Evolutionary conservation across 2,329 filamentous ascomycete species (phyloP).

Genomic region (Emergomyces orientalis): DNA sequence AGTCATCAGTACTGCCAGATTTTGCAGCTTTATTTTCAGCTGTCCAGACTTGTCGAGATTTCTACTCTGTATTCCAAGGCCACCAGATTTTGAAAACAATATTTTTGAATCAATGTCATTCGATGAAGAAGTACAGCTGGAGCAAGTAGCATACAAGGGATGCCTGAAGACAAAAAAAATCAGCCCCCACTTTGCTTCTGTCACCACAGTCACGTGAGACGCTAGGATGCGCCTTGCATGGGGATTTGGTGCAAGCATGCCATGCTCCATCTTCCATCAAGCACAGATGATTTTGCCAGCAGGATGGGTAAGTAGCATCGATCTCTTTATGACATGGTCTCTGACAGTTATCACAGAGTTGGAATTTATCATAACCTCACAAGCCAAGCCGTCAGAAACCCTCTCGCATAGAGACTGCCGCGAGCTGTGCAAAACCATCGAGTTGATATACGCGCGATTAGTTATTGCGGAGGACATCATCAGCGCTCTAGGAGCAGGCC

Average conservation of each 20-base stretch:
- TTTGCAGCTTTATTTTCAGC: no score
- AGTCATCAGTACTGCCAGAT: no score
- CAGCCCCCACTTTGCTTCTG: background rate
- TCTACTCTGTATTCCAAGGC: no score
- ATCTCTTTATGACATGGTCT: slow-evolving; percentile 5
- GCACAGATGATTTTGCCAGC: slow-evolving; percentile 4
- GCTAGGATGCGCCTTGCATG: background rate
- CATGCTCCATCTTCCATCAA: background rate
- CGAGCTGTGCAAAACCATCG: background rate
- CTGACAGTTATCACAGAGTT: slow-evolving; percentile 5
- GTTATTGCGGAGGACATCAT: background rate
- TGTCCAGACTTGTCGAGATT: no score
- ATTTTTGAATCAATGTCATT: no score
- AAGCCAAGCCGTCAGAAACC: background rate
- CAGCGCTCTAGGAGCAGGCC: background rate
- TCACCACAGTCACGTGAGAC: background rate
- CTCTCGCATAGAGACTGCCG: slow-evolving; percentile 1
- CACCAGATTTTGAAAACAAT: no score
- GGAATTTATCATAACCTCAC: slow-evolving; percentile 1
- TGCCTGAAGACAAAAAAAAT: background rate
- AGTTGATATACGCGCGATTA: background rate
- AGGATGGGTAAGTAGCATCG: slow-evolving; percentile 4
- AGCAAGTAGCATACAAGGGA: background rate
- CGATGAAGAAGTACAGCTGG: no score
- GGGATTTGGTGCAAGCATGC: background rate